phyloP scores from a whole-genome alignment of 768 basidiomycete species.

The Podaxis sp. region DNA sequence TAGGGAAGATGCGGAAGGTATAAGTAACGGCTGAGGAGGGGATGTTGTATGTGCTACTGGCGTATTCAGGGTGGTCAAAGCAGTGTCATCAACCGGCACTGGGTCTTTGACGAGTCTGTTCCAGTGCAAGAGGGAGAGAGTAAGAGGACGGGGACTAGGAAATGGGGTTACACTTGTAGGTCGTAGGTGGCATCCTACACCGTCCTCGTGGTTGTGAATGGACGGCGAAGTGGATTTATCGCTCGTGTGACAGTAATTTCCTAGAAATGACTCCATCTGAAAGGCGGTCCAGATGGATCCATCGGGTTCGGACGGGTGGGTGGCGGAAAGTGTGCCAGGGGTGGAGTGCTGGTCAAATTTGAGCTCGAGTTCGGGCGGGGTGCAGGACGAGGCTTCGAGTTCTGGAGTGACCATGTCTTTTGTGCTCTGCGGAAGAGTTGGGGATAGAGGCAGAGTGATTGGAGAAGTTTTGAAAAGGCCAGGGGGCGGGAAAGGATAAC shows the following conservation, averaged over 20 bases:
- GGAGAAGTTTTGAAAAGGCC: constrained; percentile 5
- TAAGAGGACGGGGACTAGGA: not conserved
- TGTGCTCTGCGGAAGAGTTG: not conserved
- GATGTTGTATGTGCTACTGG: not conserved
- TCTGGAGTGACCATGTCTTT: constrained; percentile 1
- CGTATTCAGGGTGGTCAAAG: not conserved
- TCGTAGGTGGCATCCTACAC: not conserved
- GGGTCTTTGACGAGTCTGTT: not conserved
- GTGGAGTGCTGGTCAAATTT: not conserved
- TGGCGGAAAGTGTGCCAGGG: not conserved
- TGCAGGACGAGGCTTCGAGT: not conserved
- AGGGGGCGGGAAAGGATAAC: constrained; percentile 6
- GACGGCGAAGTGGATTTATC: not conserved
- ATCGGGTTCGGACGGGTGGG: not conserved
- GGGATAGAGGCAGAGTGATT: not conserved
- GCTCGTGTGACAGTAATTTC: not conserved
- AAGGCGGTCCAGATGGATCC: constrained; percentile 9
- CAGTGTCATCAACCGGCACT: not conserved
- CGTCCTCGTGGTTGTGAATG: not conserved
- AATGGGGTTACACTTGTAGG: not conserved
- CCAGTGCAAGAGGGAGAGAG: not conserved
- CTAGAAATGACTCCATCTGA: constrained; percentile 9
- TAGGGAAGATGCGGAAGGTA: not conserved
- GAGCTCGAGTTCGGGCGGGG: constrained; percentile 6
- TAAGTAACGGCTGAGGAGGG: not conserved